These are phyloP conservation scores for Russula emetica DNA, from an alignment of 768 basidiomycete species.

Conservation along the genomic window DNA sequence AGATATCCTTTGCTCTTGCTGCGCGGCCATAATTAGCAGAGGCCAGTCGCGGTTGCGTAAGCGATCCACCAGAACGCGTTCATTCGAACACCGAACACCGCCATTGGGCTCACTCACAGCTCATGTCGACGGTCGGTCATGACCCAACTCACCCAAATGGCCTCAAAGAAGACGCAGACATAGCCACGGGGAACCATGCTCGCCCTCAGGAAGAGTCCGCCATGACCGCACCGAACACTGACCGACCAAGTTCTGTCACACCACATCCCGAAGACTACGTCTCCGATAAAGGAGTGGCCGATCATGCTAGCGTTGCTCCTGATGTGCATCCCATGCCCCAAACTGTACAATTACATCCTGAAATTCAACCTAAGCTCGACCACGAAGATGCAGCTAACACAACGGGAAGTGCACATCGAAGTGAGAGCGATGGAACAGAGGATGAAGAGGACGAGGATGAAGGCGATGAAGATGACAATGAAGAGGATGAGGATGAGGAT, in stretches of 20 bases:
- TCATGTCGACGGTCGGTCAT: slow-evolving; percentile 20
- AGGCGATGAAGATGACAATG: slow-evolving; percentile 30
- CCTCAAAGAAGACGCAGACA: background rate
- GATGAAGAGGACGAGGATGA: slow-evolving; percentile 23
- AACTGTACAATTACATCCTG: background rate
- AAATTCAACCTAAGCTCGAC: slow-evolving; percentile 2
- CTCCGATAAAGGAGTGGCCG: background rate
- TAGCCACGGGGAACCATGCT: background rate
- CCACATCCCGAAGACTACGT: background rate
- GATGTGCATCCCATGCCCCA: slow-evolving; percentile 2
- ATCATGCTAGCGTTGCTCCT: background rate
- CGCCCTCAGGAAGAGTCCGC: background rate
- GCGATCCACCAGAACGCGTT: background rate
- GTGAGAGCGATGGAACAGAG: slow-evolving; percentile 22
- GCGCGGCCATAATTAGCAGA: background rate
- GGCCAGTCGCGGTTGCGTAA: slow-evolving; percentile 10
- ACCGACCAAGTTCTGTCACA: background rate
- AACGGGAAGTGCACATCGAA: slow-evolving; percentile 28
- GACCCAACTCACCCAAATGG: slow-evolving; percentile 4
- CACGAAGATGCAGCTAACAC: background rate
- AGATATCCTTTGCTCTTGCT: slow-evolving; percentile 20
- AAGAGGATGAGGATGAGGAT: slow-evolving; percentile 28
- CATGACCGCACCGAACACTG: background rate
- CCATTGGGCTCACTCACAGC: background rate
- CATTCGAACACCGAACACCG: background rate